These are phyloP conservation scores for Cucurbitaria berberidis DNA, from an alignment of 2,329 filamentous ascomycete species.

Conservation along the genomic window DNA sequence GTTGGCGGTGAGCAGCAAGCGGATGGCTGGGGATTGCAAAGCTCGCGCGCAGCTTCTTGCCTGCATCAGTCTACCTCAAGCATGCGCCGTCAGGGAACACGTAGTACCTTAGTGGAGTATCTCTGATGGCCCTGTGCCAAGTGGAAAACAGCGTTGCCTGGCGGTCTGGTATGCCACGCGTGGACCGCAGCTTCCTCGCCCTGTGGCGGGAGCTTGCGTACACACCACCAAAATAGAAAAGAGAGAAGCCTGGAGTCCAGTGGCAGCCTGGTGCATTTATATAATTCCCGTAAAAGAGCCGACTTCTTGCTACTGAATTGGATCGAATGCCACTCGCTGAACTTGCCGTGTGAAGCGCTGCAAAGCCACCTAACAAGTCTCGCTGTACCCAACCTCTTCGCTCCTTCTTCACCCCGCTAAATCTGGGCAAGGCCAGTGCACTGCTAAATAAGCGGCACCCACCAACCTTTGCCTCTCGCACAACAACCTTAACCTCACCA, in stretches of 20 bases:
- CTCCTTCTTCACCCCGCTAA: conserved; percentile 45
- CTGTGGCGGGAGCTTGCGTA: conserved; percentile 49
- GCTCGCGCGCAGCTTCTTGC: conserved; percentile 19
- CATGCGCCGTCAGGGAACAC: conserved; percentile 25
- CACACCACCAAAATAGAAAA: conserved; percentile 22
- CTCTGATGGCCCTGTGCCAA: conserved; percentile 26
- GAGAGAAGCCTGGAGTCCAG: conserved; percentile 35
- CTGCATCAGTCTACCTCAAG: conserved; percentile 25
- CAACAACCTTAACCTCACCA: conserved; percentile 46
- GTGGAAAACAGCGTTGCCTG: conserved; percentile 40
- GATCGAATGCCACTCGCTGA: conserved; percentile 1
- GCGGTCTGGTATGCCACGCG: conserved; percentile 26
- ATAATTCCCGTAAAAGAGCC: conserved; percentile 16
- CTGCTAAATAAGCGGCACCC: conserved; percentile 52
- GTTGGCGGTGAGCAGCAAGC: conserved; percentile 47
- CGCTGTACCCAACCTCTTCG: conserved; percentile 15
- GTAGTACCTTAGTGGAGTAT: conserved; percentile 28
- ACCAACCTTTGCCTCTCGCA: conserved; percentile 50
- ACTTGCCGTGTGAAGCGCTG: neutral
- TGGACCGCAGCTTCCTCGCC: conserved; percentile 26
- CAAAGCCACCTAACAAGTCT: neutral
- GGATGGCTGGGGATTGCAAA: conserved; percentile 40
- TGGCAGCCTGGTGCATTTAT: conserved; percentile 14
- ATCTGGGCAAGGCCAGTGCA: conserved; percentile 46
- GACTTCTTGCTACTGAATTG: conserved; percentile 2